These are phyloP conservation scores for Oidiodendron maius DNA, from an alignment of 495 filamentous ascomycete genomes.

Conservation along the genomic window DNA sequence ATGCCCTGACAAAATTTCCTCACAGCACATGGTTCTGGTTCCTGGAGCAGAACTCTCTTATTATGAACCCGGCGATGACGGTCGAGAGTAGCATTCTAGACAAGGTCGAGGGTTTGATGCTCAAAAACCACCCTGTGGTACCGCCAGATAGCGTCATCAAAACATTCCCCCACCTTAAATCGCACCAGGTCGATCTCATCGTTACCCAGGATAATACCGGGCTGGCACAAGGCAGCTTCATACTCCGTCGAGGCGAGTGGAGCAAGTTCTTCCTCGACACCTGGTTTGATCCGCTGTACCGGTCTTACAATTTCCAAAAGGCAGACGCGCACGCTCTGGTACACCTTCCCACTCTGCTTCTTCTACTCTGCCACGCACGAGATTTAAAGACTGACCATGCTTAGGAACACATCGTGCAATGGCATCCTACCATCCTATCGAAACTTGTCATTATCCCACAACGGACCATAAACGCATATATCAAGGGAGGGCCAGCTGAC, in stretches of 20 bases:
- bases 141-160: slow-evolving; percentile 95
- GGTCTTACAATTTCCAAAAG: slow-evolving; percentile 92
- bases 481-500: slow-evolving; percentile 29
- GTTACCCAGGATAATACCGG: slow-evolving; percentile 81
- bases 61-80: slow-evolving; percentile 77
- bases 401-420: slow-evolving; percentile 88
- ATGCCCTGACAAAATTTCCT: slow-evolving; percentile 77
- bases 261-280: slow-evolving; percentile 87
- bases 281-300: slow-evolving; percentile 93
- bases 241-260: slow-evolving; percentile 84
- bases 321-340: slow-evolving; percentile 91
- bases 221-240: slow-evolving; percentile 67
- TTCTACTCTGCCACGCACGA: not conserved
- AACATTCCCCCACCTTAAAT: slow-evolving; percentile 77
- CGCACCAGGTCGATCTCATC: slow-evolving; percentile 74
- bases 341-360: slow-evolving; percentile 26
- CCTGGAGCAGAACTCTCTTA: slow-evolving; percentile 73
- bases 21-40: slow-evolving; percentile 76
- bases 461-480: slow-evolving; percentile 71
- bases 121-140: slow-evolving; percentile 79
- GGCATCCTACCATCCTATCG: slow-evolving; percentile 96
- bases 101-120: slow-evolving; percentile 72
- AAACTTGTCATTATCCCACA: slow-evolving; percentile 84
- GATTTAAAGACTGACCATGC: slow-evolving; percentile 4
- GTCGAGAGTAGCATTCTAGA: slow-evolving; percentile 68